These are phyloP conservation scores for Herpetomonas samuelpessoai DNA, from an alignment of 208 protist species.

Conservation along the genomic window DNA sequence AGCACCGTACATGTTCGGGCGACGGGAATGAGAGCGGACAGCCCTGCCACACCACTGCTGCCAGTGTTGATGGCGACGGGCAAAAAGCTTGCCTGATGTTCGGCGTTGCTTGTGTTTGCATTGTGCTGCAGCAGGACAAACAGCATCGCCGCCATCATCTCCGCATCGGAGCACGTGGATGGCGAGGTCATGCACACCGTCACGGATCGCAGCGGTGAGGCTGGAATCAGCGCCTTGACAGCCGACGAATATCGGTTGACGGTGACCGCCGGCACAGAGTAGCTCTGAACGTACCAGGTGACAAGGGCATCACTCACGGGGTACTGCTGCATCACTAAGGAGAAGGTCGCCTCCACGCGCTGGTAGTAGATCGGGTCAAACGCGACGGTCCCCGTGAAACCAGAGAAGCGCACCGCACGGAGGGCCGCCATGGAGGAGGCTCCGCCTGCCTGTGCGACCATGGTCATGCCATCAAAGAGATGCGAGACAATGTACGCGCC, in stretches of 20 bases:
- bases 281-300: constrained; percentile 48
- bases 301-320: constrained; percentile 44
- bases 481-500: constrained; percentile 78
- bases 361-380: constrained; percentile 74
- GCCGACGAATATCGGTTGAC: constrained; percentile 30
- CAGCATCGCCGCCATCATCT: constrained; percentile 56
- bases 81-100: constrained; percentile 35
- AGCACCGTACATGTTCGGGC: constrained; percentile 68
- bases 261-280: constrained; percentile 23
- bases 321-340: constrained; percentile 45
- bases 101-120: constrained; percentile 13
- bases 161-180: constrained; percentile 43
- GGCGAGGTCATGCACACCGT: constrained; percentile 76
- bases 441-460: constrained; percentile 36
- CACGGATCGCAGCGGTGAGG: constrained; percentile 55
- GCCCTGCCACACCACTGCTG: constrained; percentile 52
- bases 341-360: constrained; percentile 51
- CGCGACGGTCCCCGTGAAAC: constrained; percentile 68
- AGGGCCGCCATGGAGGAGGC: constrained; percentile 33
- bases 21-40: constrained; percentile 65
- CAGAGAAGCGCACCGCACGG: constrained; percentile 46
- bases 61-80: constrained; percentile 63
- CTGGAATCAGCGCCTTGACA: constrained; percentile 35
- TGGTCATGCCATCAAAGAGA: constrained; percentile 71
- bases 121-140: constrained; percentile 58